Evolutionary conservation across 495 filamentous ascomycete genomes (phyloP).

Genomic region (Penicillium subrubescens): DNA sequence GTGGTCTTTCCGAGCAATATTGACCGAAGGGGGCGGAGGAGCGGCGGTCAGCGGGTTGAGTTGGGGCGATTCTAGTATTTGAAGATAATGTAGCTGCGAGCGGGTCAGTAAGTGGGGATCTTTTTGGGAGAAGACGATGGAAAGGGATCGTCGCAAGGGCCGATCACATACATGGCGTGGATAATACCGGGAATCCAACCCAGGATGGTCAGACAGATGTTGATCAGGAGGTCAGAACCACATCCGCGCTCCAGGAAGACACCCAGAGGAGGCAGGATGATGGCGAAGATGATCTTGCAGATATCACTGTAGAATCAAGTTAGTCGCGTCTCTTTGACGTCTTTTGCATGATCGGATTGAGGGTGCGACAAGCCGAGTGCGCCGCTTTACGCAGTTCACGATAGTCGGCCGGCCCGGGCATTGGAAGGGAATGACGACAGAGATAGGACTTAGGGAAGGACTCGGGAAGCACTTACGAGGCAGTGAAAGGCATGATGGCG

Average conservation of each 20-base stretch:
- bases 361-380: neutral
- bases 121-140: neutral
- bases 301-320: constrained; percentile 64
- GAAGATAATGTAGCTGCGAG: constrained; percentile 56
- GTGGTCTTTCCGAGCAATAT: constrained; percentile 2
- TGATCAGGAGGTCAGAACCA: constrained; percentile 80
- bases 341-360: neutral
- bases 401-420: constrained; percentile 37
- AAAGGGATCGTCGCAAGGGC: neutral
- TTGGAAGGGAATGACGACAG: constrained; percentile 58
- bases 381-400: neutral
- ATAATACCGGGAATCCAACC: constrained; percentile 78
- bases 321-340: neutral
- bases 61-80: constrained; percentile 46
- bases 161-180: constrained; percentile 63
- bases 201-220: constrained; percentile 82
- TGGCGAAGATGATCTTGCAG: constrained; percentile 88
- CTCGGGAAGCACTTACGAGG: constrained; percentile 51
- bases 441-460: neutral
- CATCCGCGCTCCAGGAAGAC: constrained; percentile 91
- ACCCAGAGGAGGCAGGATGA: constrained; percentile 85
- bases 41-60: neutral
- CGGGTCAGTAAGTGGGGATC: neutral
- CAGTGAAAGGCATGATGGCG: constrained; percentile 64
- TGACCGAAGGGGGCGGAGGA: neutral